Evolutionary conservation across 192 early-diverging fungal species (phyloP), one percentile per base, ranked within the genome.

Genomic region (Lobosporangium transversale): DNA sequence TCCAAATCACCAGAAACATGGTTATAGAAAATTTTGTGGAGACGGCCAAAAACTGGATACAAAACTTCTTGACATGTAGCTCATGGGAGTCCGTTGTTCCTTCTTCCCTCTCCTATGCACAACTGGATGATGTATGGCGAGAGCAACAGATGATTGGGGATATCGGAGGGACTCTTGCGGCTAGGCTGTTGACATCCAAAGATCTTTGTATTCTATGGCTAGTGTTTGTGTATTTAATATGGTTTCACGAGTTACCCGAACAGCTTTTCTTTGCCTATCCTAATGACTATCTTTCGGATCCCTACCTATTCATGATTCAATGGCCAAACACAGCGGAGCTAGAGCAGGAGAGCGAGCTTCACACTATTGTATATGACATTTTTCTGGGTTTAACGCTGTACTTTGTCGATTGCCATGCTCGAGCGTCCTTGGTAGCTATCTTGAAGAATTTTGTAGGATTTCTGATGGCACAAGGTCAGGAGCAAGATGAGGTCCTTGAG

Each of bases 381-480:
- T 67, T 76, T 42, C 21, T 76, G 63, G 73, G 73, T 5, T 18
- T 76, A 27, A 76, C 73, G 1, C 26, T 57, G 10, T 61, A 76
- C 30, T 76, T 67, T 43, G 58, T 67, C 6, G 73, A 76, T 18
- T 27, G 47, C n/a, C 58, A 62, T 30, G 64, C 64, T 27, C 58
- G 63, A 21, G 43, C 53, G 12, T 30, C 73, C 1, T 45, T 67
- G 0, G 54, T 76, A 2, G 59, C 73, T 5, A 66, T 45, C 12
- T 21, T 76, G 11, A 76, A 62, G 48, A 76, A 76, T 40, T 76
- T 62, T 52, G 59, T 76, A 26, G 59, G 58, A 2, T 76, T 76
- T 27, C 42, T 76, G 36, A 59, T 65, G 36, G 58, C 73, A 4
- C 37, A 53, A 1, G 73, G 73, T 21, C 52, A 66, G 29, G 20